A percentile compares a stretch with the other conserved stretches of the same genome.
phyloP scores from a whole-genome alignment of 2,329 filamentous ascomycete genomes.

The Aspergillus bombycis region DNA sequence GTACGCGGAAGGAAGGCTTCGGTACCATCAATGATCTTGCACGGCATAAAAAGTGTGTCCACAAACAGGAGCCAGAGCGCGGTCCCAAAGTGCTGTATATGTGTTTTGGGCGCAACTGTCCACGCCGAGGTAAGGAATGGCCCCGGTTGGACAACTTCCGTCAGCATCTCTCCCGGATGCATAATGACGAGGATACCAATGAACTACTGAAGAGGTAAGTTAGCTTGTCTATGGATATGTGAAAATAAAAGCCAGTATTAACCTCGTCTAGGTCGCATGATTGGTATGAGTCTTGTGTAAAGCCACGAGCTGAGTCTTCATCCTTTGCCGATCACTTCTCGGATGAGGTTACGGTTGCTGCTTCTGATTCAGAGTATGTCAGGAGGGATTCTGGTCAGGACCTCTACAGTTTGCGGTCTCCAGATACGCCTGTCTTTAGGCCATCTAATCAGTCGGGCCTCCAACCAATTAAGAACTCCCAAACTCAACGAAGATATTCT shows the following conservation, averaged over 20 bases:
- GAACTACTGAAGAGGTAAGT: slow-evolving; percentile 54
- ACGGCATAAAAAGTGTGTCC: slow-evolving; percentile 75
- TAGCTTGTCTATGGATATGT: background rate
- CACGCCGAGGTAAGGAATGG: slow-evolving; percentile 70
- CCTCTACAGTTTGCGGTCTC: slow-evolving; percentile 6
- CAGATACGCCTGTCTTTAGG: slow-evolving; percentile 5
- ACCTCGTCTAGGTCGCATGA: slow-evolving; percentile 30
- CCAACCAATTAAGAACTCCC: background rate
- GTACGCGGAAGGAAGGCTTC: slow-evolving; percentile 68
- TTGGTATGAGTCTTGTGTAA: slow-evolving; percentile 38
- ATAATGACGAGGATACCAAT: slow-evolving; percentile 53
- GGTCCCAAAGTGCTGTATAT: slow-evolving; percentile 58
- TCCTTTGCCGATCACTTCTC: slow-evolving; percentile 19
- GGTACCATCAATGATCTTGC: slow-evolving; percentile 79
- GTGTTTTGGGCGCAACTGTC: slow-evolving; percentile 63
- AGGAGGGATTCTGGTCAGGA: slow-evolving; percentile 7
- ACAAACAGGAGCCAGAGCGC: slow-evolving; percentile 54
- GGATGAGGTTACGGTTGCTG: background rate
- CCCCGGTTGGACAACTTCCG: slow-evolving; percentile 85
- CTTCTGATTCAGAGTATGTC: slow-evolving; percentile 14
- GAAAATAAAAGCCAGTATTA: background rate
- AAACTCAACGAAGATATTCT: background rate
- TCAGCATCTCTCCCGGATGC: slow-evolving; percentile 73
- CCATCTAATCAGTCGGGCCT: slow-evolving; percentile 1
- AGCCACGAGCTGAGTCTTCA: slow-evolving; percentile 22